Evolutionary conservation across 2,329 filamentous ascomycete species (phyloP), one percentile per base, ranked within the genome.

Genomic region (Stemphylium lycopersici): DNA sequence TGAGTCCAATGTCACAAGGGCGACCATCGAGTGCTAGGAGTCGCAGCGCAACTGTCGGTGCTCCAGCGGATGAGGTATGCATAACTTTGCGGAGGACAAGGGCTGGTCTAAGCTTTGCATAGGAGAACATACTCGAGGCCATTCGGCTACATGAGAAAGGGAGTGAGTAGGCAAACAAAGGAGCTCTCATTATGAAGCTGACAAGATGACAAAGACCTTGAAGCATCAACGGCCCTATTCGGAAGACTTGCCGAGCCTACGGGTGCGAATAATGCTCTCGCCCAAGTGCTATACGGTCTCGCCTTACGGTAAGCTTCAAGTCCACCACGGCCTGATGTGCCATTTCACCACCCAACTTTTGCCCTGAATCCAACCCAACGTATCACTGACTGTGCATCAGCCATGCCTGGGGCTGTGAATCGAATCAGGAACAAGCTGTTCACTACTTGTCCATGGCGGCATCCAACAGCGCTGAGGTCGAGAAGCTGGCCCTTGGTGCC

Each of bases 211-310:
- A 15, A 62, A 48, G 84, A 95, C 56, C 82, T 96, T 52, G 85
- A 87, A 67, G 78, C 82, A 68, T 95, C 92, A 48, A 97, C 95
- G n/a, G 80, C 81, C 47, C 85, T 98, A 77, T 99, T 99, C 77
- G 90, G 87, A 24, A 81, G 83, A 56, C 81, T 99, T 63, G 95
- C 95, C 48, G 88, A 96, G 72, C 90, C 90, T 0, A 82, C 87
- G 48, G 92, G 91, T 20, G 86, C 88, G 44, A 96, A 97, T 73
- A 96, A 98, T 77, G 90, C 95, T 36, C 82, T 99, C 61, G 95
- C 91, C 68, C 93, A 99, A 78, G 95, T 99, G 32, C 83, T 99
- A 48, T 99, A 96, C 73, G 95, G 95, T 3, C 88, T 99, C 53
- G 93, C 93, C 47, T 78, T 97, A 62, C 85, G 91, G 89, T 93